A percentile compares a stretch with the other conserved stretches of the same genome.
phyloP scores from a whole-genome alignment of 73 alveolate species.

The Tetrahymena thermophila region DNA sequence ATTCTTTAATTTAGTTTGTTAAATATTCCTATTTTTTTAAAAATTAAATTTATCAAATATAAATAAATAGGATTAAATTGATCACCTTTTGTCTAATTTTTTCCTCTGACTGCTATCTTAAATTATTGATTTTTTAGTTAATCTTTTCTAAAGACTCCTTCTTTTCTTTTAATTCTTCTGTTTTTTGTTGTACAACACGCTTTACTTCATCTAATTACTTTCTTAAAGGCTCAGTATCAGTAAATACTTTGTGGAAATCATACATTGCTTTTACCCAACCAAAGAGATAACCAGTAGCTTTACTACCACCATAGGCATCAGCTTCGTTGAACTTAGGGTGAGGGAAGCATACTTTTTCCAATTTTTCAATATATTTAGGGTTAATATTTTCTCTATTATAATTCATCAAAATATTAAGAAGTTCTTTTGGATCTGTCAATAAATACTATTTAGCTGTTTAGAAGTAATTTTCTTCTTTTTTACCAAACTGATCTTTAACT shows the following conservation, averaged over 20 bases:
- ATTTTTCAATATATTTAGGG: conserved; percentile 40
- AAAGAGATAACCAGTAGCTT: conserved; percentile 82
- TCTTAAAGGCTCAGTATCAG: conserved; percentile 60
- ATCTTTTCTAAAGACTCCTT: conserved; percentile 60
- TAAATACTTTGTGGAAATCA: conserved; percentile 59
- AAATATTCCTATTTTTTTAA: conserved; percentile 47
- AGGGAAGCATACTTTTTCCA: conserved; percentile 43
- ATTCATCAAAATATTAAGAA: conserved; percentile 48
- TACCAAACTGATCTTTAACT: conserved; percentile 46
- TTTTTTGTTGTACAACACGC: conserved; percentile 43
- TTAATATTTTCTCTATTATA: conserved; percentile 71
- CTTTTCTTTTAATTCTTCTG: conserved; percentile 57
- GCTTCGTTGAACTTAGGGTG: conserved; percentile 69
- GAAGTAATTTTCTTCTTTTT: conserved; percentile 74
- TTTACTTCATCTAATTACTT: conserved; percentile 55
- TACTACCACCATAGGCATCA: conserved; percentile 68
- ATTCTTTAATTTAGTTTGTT: conserved; percentile 62
- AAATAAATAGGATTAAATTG: neutral
- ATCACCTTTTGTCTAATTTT: conserved; percentile 45
- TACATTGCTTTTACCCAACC: conserved; percentile 89
- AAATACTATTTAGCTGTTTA: conserved; percentile 63
- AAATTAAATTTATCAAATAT: neutral
- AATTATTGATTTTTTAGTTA: conserved; percentile 54
- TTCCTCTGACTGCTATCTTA: conserved; percentile 45
- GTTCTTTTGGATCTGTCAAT: conserved; percentile 66